These are phyloP conservation scores for Solanum piurae DNA, from an alignment of 257 asterid species.

Conservation along the genomic window DNA sequence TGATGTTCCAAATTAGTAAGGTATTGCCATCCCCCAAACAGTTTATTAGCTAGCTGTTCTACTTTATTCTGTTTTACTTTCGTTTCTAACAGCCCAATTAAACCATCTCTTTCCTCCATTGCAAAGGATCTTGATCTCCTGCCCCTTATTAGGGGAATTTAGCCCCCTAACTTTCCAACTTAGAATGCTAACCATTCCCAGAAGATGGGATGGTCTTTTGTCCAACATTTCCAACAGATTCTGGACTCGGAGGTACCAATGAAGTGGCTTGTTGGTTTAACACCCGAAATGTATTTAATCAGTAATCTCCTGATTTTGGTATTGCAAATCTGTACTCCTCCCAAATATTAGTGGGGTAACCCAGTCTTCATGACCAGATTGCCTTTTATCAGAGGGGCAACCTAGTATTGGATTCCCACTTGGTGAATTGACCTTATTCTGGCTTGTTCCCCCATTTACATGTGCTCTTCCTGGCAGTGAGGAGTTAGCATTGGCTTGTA, in stretches of 20 bases:
- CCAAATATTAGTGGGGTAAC: background rate
- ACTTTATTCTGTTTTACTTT: background rate
- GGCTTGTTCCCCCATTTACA: background rate
- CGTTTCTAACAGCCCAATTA: background rate
- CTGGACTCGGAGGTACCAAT: background rate
- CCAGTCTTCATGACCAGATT: background rate
- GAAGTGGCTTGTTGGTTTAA: background rate
- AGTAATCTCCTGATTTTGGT: no score
- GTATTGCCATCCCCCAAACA: background rate
- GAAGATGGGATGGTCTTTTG: background rate
- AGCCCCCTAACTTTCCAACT: background rate
- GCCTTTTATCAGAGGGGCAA: no score
- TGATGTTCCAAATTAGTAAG: background rate
- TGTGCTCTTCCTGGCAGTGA: background rate
- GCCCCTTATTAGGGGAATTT: background rate
- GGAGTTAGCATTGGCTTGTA: no score
- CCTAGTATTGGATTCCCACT: background rate
- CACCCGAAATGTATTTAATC: background rate
- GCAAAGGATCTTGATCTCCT: background rate
- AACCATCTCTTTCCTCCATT: background rate
- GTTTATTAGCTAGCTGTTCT: background rate
- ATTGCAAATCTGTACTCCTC: background rate
- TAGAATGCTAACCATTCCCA: background rate
- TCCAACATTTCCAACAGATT: background rate
- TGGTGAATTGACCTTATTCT: no score